phyloP scores from a whole-genome alignment of 768 basidiomycete genomes.

The Sistotremastrum suecicum region DNA sequence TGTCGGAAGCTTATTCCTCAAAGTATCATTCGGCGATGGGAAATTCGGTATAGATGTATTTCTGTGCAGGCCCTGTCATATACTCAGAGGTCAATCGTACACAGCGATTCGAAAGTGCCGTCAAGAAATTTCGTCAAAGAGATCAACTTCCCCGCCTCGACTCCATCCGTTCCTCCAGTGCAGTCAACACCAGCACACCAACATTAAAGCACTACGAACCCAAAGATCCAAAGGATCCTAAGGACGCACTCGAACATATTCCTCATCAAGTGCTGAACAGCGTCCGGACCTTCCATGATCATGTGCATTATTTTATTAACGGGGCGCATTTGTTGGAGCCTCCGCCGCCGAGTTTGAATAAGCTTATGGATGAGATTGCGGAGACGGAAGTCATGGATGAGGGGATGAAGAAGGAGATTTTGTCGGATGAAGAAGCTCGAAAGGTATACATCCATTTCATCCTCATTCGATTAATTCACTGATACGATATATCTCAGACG shows the following conservation, averaged over 20 bases:
- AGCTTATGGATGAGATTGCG: slow-evolving; percentile 28
- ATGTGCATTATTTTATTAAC: slow-evolving; percentile 22
- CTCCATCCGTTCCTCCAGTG: background rate
- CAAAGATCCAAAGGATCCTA: slow-evolving; percentile 9
- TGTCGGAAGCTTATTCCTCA: slow-evolving; percentile 51
- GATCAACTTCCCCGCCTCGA: background rate
- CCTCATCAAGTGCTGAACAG: slow-evolving; percentile 24
- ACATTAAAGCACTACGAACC: slow-evolving; percentile 2
- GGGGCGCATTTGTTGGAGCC: slow-evolving; percentile 5
- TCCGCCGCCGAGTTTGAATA: slow-evolving; percentile 13
- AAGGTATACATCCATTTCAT: slow-evolving; percentile 19
- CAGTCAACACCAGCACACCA: background rate
- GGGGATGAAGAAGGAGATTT: slow-evolving; percentile 23
- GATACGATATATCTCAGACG: slow-evolving; percentile 15
- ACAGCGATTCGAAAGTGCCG: slow-evolving; percentile 26
- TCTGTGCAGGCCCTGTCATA: background rate
- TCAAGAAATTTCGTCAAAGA: slow-evolving; percentile 30
- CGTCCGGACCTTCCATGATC: slow-evolving; percentile 24
- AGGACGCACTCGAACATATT: slow-evolving; percentile 22
- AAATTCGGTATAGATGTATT: slow-evolving; percentile 8
- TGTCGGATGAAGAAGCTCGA: slow-evolving; percentile 27
- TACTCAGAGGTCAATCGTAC: slow-evolving; percentile 14
- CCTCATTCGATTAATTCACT: background rate
- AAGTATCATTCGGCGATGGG: slow-evolving; percentile 44
- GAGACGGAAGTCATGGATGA: slow-evolving; percentile 19